Base-by-base conservation (phyloP, 345 rosid genomes). In the Xanthoceras sorbifolium region DNA sequence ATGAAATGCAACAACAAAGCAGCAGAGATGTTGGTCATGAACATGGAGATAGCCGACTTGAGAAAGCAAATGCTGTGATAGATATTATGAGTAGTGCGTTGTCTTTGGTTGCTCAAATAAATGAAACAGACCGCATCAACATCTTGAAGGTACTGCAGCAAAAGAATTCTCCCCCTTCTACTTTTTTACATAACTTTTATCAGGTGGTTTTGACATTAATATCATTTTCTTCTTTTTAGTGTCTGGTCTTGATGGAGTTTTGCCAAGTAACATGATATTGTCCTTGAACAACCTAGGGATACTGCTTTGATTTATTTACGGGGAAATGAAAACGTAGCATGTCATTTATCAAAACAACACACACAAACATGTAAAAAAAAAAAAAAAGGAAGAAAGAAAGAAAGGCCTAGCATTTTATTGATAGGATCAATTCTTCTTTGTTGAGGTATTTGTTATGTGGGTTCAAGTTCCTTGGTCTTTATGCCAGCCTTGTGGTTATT, bases 81-180 rank as follows among this genome's bases (percentile, higher is more conserved):
- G 99, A 92, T 82, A 88, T 93, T 40, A 93, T 96, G 99, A 92
- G 99, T 86, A 88, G 90, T 76, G 95, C 97, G 73, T 82, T 96
- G 82, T 91, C 89, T 62, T 83, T 93, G 89, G 91, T 96, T 62
- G 92, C 89, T 76, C 97, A 90, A 77, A 92, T 86, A 77, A 91
- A 89, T 74, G 99, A 96, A 87, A 94, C 97, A 26, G 97, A 96
- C 81, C 92, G 90, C 60, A 88, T 94, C 62, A 96, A 96, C 81
- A 92, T 96, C 78, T 83, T 96, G 82, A 96, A 94, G 99, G 99
- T 96, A 86, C 50, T 22, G 23, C 44, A 62, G 3, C 64, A 20
- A 28, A 22, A 4, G 1, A 59, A 38, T 59, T 25, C 46, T 23
- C 26, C 0, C 15, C 1, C 31, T 18, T 15, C 2, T 73, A 63